Conservation (phyloP, 306 rosid species). For the Chamaecrista fasciculata region DNA sequence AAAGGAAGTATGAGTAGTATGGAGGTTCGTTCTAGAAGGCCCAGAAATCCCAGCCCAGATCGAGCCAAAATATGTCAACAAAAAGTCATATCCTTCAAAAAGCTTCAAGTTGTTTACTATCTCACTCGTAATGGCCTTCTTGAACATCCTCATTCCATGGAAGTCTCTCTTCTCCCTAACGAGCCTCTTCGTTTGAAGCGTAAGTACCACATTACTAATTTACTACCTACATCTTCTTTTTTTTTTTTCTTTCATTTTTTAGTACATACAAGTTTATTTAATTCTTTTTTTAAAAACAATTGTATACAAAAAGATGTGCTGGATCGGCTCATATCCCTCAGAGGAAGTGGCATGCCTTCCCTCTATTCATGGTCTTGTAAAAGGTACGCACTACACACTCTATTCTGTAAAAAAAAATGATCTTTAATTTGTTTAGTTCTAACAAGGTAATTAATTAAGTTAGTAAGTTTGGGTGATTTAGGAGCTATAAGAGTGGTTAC, state of each 20-base stretch:
- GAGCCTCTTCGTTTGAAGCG: constrained; percentile 82
- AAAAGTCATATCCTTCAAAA: constrained; percentile 40
- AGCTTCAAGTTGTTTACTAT: constrained; percentile 10
- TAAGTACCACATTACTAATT: no score
- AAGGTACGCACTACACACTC: constrained; percentile 42
- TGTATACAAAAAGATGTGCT: constrained; percentile 67
- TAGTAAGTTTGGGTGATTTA: constrained; percentile 23
- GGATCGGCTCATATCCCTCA: constrained; percentile 61
- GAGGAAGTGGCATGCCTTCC: constrained; percentile 83
- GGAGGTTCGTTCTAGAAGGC: constrained; percentile 50
- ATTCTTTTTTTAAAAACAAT: no score
- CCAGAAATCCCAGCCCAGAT: constrained; percentile 53
- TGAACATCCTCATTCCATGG: constrained; percentile 61
- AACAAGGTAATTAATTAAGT: no score
- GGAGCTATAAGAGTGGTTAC: constrained; percentile 80
- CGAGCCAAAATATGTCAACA: constrained; percentile 52
- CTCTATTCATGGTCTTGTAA: constrained; percentile 92
- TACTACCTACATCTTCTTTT: no score
- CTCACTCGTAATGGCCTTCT: background rate
- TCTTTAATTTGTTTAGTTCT: no score
- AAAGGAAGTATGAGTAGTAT: constrained; percentile 24
- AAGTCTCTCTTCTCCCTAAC: constrained; percentile 53
- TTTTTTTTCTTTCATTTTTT: no score
- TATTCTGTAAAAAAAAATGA: no score
- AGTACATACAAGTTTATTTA: no score